Conservation (phyloP, 140 eudicot species). For the Bidens hawaiensis region DNA sequence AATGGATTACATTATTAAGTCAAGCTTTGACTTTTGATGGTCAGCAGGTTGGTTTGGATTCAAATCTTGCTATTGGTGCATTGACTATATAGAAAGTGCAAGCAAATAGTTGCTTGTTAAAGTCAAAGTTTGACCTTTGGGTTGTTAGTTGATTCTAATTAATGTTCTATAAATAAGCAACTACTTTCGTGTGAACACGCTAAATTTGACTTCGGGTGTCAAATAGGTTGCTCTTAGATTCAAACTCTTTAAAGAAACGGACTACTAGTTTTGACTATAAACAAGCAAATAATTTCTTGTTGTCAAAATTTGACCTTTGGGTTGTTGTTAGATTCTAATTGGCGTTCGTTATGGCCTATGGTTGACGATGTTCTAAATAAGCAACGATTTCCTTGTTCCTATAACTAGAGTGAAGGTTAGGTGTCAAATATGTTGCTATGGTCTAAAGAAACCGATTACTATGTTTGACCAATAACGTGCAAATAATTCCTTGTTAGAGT, state of each 20-base stretch:
- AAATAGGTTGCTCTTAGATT: not conserved
- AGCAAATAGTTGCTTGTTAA: not conserved
- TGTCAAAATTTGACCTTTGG: no score
- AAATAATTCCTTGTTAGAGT: not conserved
- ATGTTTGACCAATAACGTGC: no score
- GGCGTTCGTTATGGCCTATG: no score
- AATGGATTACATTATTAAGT: not conserved
- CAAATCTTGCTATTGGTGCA: not conserved
- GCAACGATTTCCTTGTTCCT: no score
- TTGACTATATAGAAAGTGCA: not conserved
- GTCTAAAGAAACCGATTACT: no score
- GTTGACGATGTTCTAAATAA: no score
- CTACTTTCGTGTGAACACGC: not conserved
- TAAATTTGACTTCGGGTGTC: not conserved
- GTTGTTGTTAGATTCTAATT: no score
- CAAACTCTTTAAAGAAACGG: not conserved
- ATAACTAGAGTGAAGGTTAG: no score
- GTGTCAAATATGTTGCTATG: no score
- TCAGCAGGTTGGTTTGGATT: conserved; percentile 8
- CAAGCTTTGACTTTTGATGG: conserved; percentile 6
- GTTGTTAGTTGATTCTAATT: no score
- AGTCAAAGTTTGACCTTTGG: not conserved
- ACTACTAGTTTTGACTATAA: not conserved
- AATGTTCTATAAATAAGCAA: not conserved
- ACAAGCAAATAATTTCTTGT: not conserved